A percentile compares a stretch with the other conserved stretches of the same genome.
phyloP scores from a whole-genome alignment of 2,329 filamentous ascomycete genomes.

The Arachnopeziza araneosa region DNA sequence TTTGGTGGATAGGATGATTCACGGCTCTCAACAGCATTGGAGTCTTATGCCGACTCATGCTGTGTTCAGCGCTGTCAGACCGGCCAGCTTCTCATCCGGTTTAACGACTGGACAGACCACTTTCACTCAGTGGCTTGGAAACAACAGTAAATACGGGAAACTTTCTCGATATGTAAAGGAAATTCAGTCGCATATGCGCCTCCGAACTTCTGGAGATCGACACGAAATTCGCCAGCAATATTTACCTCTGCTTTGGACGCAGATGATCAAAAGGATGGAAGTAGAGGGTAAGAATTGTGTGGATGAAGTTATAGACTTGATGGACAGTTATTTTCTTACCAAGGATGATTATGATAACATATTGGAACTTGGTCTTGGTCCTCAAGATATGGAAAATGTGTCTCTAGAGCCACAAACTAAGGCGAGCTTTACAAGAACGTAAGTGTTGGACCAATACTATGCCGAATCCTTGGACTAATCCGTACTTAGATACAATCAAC shows the following conservation, averaged over 20 bases:
- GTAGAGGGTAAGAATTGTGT: slow-evolving; percentile 77
- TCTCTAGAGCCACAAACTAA: slow-evolving; percentile 84
- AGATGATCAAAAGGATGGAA: slow-evolving; percentile 69
- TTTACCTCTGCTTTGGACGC: slow-evolving; percentile 79
- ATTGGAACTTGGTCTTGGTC: slow-evolving; percentile 82
- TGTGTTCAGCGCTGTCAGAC: slow-evolving; percentile 88
- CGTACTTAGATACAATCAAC: slow-evolving; percentile 67
- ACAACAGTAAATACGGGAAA: slow-evolving; percentile 81
- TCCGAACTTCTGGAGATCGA: slow-evolving; percentile 82
- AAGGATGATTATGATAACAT: slow-evolving; percentile 93
- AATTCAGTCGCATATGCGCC: slow-evolving; percentile 94
- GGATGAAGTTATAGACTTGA: slow-evolving; percentile 79
- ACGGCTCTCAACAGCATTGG: slow-evolving; percentile 97
- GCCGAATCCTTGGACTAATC: background rate
- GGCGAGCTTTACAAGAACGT: slow-evolving; percentile 81
- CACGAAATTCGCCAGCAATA: slow-evolving; percentile 95
- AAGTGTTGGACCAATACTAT: slow-evolving; percentile 37
- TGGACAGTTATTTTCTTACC: slow-evolving; percentile 96
- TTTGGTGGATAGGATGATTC: slow-evolving; percentile 94
- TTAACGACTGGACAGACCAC: slow-evolving; percentile 63
- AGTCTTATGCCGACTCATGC: slow-evolving; percentile 96
- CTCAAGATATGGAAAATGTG: slow-evolving; percentile 68
- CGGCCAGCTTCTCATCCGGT: slow-evolving; percentile 81
- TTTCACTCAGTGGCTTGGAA: slow-evolving; percentile 91
- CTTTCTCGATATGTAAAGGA: slow-evolving; percentile 81